Conservation (phyloP, 192 early-diverging fungal species). For the Backusella morwellensis region DNA sequence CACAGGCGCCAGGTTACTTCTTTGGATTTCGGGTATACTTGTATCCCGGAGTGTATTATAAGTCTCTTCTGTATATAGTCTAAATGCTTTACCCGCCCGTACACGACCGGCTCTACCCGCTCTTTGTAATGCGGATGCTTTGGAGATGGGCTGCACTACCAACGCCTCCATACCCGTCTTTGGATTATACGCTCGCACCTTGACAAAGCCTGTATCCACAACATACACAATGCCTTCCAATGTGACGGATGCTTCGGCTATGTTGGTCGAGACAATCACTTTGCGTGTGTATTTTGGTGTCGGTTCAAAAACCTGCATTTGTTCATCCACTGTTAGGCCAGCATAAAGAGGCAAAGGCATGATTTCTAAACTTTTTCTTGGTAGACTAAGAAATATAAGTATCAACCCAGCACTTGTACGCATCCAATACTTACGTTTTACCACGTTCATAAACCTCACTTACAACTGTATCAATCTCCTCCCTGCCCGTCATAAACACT, state of each 20-base stretch:
- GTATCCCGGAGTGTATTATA: slow-evolving; percentile 77
- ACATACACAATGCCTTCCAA: slow-evolving; percentile 77
- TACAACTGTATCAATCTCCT: slow-evolving; percentile 73
- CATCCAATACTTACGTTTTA: slow-evolving; percentile 39
- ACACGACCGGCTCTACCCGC: slow-evolving; percentile 93
- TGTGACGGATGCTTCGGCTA: slow-evolving; percentile 83
- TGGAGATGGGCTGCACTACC: slow-evolving; percentile 84
- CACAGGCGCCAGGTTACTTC: slow-evolving; percentile 65
- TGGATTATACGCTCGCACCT: slow-evolving; percentile 84
- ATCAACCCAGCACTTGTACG: background rate
- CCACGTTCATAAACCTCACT: slow-evolving; percentile 55
- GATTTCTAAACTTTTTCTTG: slow-evolving; percentile 38
- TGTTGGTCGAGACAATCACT: slow-evolving; percentile 87
- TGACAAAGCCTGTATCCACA: slow-evolving; percentile 80
- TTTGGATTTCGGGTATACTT: slow-evolving; percentile 95
- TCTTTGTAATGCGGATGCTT: slow-evolving; percentile 92
- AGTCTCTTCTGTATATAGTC: slow-evolving; percentile 86
- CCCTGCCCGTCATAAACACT: slow-evolving; percentile 69
- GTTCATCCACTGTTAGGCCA: slow-evolving; percentile 65
- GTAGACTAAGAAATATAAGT: slow-evolving; percentile 25
- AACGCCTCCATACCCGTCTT: slow-evolving; percentile 91
- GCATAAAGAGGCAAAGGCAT: slow-evolving; percentile 67
- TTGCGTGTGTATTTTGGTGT: slow-evolving; percentile 61
- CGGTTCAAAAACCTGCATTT: slow-evolving; percentile 63
- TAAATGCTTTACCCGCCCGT: slow-evolving; percentile 84